Evolutionary conservation across 1,139 yeast genomes (phyloP), one percentile per base, ranked within the genome.

Genomic region (Blastobotrys petasosporus): DNA sequence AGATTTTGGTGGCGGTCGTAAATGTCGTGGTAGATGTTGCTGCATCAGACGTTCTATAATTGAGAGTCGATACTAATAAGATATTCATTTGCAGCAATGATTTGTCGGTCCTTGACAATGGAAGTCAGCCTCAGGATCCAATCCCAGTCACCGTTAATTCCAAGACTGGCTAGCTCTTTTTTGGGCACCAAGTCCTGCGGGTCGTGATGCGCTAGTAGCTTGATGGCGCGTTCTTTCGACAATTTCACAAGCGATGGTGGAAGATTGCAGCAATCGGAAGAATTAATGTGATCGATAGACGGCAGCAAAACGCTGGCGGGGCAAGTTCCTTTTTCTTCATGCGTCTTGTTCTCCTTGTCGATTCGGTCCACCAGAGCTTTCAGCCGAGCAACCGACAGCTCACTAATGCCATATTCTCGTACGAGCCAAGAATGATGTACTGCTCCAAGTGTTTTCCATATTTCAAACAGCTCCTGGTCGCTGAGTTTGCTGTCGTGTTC

Each of bases 1-100:
- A 90, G 65, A 95, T 92, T 8, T 66, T 90, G 45, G 95, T 92
- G 7, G 92, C 97, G 40, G 73, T 90, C 11, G 73, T 90, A 42
- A 92, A 90, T 60, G 79, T 51, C 8, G 37, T 51, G 10, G 58
- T 54, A 12, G 58, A 54, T 45, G 54, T 58, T 9, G 49, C 56
- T 28, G 65, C 64, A 4, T 53, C 56, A 20, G 54, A 50, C 20
- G 42, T 43, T 35, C 39, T 42, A 20, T 41, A 42, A 31, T 13
- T 12, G 2, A 31, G 15, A n/a, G 15, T 31, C 33, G 12, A 54
- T 39, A 39, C 51, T 44, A 16, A 55, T 56, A 12, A 59, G 44
- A 38, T 56, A 57, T 44, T 61, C 64, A 44, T 55, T 55, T 31
- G 60, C 57, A 12, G 53, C 50, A 7, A 62, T 48, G 10, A 62